These are phyloP conservation scores for Boechera divaricarpa DNA, from an alignment of 345 rosid species.

Conservation along the genomic window DNA sequence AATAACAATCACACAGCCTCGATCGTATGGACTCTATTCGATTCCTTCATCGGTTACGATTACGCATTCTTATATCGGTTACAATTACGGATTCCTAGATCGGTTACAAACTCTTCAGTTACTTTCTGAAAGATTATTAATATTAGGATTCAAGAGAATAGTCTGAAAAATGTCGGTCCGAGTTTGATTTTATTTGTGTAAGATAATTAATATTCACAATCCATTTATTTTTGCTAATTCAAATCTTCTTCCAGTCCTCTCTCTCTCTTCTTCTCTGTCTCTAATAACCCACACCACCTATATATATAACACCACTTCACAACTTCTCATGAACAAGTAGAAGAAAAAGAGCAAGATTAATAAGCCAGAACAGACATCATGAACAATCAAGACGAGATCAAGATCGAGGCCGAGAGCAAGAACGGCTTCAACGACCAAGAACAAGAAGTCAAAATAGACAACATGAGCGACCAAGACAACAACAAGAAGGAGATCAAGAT, in stretches of 20 bases:
- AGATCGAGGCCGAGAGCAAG: slow-evolving; percentile 20
- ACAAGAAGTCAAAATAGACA: slow-evolving; percentile 23
- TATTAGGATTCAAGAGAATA: neutral
- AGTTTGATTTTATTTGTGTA: neutral
- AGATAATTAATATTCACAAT: slow-evolving; percentile 3
- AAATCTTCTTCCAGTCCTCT: neutral
- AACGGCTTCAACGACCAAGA: slow-evolving; percentile 26
- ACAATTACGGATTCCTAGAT: neutral
- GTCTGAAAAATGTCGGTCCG: neutral
- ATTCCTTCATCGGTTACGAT: slow-evolving; percentile 19
- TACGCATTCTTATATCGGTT: neutral
- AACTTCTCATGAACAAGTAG: slow-evolving; percentile 20
- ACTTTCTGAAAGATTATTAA: slow-evolving; percentile 10
- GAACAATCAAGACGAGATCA: slow-evolving; percentile 26
- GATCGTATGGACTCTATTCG: slow-evolving; percentile 12
- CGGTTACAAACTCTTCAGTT: slow-evolving; percentile 9
- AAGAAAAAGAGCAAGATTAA: slow-evolving; percentile 17
- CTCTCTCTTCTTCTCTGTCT: neutral
- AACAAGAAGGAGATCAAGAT: neutral
- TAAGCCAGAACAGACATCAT: slow-evolving; percentile 7
- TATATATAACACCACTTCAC: slow-evolving; percentile 25
- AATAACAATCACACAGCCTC: neutral
- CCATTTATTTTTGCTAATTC: neutral
- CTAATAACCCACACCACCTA: neutral
- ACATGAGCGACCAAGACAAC: slow-evolving; percentile 10